Percentiles rank a stretch among this genome's conserved stretches.
Evolutionary conservation across 2,329 filamentous ascomycete genomes (phyloP).

Genomic region (Arthroderma sp.): DNA sequence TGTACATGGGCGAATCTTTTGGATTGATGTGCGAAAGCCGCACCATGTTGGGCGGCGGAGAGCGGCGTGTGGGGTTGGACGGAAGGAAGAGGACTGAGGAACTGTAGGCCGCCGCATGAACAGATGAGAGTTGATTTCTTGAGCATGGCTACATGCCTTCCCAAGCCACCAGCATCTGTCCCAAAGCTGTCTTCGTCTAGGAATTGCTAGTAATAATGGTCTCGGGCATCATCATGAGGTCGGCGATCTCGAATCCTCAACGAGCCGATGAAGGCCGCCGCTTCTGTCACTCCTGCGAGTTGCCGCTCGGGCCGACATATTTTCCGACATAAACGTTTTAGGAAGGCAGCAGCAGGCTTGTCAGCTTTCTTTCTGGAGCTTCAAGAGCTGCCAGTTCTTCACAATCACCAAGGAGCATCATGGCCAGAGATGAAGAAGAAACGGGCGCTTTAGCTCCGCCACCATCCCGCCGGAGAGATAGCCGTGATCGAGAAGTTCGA

Average conservation of each 20-base stretch:
- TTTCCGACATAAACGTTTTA: no score
- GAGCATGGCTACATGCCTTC: conserved; percentile 32
- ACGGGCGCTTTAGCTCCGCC: no score
- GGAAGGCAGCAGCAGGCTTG: no score
- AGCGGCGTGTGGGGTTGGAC: conserved; percentile 15
- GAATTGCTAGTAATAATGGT: no score
- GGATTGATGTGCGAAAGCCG: conserved; percentile 11
- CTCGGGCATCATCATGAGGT: not conserved
- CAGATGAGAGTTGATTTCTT: conserved; percentile 32
- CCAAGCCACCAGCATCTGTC: conserved; percentile 9
- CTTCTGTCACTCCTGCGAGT: not conserved
- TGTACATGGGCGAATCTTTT: conserved; percentile 26
- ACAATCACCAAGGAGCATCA: no score
- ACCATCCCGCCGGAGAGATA: no score
- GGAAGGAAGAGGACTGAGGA: conserved; percentile 18
- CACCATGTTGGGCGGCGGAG: conserved; percentile 10
- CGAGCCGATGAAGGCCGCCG: not conserved
- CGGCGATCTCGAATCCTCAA: conserved; percentile 1
- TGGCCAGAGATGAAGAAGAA: no score
- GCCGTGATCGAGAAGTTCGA: conserved; percentile 2
- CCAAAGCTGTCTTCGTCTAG: no score
- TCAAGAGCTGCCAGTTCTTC: no score
- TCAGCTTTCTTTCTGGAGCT: no score
- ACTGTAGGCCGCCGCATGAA: conserved; percentile 25
- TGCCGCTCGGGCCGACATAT: no score